phyloP scores from a whole-genome alignment of 495 filamentous ascomycete genomes.

The Trypethelium eluteriae region DNA sequence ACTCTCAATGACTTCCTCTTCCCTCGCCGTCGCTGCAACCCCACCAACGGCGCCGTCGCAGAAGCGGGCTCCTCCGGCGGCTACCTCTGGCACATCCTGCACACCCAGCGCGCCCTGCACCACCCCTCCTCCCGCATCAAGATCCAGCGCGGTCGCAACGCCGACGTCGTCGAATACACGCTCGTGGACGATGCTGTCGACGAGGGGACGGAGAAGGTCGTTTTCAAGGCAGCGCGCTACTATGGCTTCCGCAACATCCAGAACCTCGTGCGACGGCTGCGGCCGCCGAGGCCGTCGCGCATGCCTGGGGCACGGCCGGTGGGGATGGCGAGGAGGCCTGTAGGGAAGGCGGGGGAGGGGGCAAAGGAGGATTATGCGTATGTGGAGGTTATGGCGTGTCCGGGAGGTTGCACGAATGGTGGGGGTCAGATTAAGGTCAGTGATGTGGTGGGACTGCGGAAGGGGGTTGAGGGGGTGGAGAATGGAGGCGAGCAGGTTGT shows the following conservation, averaged over 20 bases:
- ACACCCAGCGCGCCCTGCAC: slow-evolving; percentile 58
- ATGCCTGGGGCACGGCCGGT: slow-evolving; percentile 62
- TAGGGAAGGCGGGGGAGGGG: slow-evolving; percentile 26
- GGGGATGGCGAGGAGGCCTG: slow-evolving; percentile 39
- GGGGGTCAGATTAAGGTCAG: slow-evolving; percentile 89
- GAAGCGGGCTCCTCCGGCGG: slow-evolving; percentile 74
- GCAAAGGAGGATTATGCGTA: slow-evolving; percentile 61
- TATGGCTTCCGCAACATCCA: slow-evolving; percentile 98
- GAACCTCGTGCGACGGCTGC: slow-evolving; percentile 83
- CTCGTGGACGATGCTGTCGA: slow-evolving; percentile 41
- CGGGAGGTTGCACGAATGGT: slow-evolving; percentile 94
- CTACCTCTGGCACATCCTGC: slow-evolving; percentile 74
- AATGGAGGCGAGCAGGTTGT: slow-evolving; percentile 31
- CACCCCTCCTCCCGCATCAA: slow-evolving; percentile 56
- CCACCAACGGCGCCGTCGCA: slow-evolving; percentile 32
- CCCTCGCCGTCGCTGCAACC: slow-evolving; percentile 30
- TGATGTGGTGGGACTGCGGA: slow-evolving; percentile 47
- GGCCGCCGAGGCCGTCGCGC: slow-evolving; percentile 64
- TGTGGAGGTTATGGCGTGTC: slow-evolving; percentile 98
- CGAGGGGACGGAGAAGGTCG: slow-evolving; percentile 39
- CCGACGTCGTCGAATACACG: slow-evolving; percentile 78
- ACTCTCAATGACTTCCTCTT: slow-evolving; percentile 66
- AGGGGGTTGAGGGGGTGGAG: slow-evolving; percentile 26
- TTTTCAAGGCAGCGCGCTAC: slow-evolving; percentile 79
- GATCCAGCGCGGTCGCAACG: slow-evolving; percentile 71